Conservation (phyloP, 345 rosid genomes). For the Physaria fendleri region DNA sequence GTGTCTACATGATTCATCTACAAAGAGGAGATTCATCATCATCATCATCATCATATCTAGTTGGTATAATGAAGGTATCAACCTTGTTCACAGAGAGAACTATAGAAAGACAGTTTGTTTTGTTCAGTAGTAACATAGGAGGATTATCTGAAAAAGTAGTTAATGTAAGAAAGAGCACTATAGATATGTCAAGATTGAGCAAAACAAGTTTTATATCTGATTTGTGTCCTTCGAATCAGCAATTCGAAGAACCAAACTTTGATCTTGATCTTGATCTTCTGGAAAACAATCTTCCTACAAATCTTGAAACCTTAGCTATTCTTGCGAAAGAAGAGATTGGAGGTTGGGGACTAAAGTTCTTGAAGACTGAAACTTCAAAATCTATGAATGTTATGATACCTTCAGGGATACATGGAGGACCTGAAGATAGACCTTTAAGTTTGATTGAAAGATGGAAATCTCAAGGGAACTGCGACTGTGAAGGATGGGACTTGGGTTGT, state of each 20-base stretch:
- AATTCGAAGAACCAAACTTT: slow-evolving; percentile 26
- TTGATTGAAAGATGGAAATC: slow-evolving; percentile 74
- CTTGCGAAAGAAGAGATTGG: slow-evolving; percentile 53
- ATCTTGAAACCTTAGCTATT: slow-evolving; percentile 63
- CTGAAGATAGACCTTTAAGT: slow-evolving; percentile 63
- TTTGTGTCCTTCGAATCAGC: slow-evolving; percentile 39
- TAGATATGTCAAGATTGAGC: slow-evolving; percentile 36
- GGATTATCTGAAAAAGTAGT: slow-evolving; percentile 51
- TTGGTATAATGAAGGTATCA: slow-evolving; percentile 63
- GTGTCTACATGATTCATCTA: slow-evolving; percentile 45
- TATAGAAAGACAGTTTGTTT: slow-evolving; percentile 57
- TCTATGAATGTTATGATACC: slow-evolving; percentile 61
- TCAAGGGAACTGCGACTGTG: slow-evolving; percentile 86
- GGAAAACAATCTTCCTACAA: slow-evolving; percentile 43
- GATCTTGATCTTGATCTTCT: slow-evolving; percentile 26
- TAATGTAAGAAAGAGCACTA: slow-evolving; percentile 42
- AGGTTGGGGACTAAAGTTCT: slow-evolving; percentile 92
- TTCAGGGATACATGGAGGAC: slow-evolving; percentile 64
- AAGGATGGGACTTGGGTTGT: slow-evolving; percentile 90
- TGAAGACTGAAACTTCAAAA: slow-evolving; percentile 32
- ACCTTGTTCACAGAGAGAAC: slow-evolving; percentile 43
- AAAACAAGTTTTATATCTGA: not conserved
- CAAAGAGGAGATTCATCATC: slow-evolving; percentile 25
- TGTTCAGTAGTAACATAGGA: slow-evolving; percentile 42
- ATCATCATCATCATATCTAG: slow-evolving; percentile 33